Base-by-base conservation (phyloP, 1,139 yeast genomes). In the Entelexis sorbosivorans region DNA sequence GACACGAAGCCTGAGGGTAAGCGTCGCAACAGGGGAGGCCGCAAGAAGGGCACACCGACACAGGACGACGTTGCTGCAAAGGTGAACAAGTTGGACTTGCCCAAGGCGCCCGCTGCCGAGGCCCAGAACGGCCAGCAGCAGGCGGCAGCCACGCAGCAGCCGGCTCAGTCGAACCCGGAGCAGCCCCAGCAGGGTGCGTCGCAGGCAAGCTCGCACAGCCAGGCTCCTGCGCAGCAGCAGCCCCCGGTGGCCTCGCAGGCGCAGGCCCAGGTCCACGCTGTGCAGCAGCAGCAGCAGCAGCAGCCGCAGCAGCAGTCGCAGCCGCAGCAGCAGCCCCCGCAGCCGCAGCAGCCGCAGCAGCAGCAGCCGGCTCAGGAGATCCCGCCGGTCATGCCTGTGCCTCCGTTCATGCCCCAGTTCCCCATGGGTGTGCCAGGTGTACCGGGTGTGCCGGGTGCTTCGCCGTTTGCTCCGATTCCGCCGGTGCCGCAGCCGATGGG, bases 31-130 rank as follows among this genome's bases (percentile, higher is more conserved):
- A 48, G 51, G 17, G 20, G 38, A 5, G 44, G 36, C 44, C 32
- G 36, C 38, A 39, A 44, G 47, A n/a, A 34, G 42, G 52, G 45
- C 28, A 26, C 53, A 13, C 51, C 52, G 6, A 24, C 55, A 8
- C 44, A 34, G 26, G 39, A 35, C 31, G 51, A 42, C 16, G 52
- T 38, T 13, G 28, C 55, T 24, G 40, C 38, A 11, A 47, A 48
- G 49, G 26, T 49, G 11, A 51, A 48, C 20, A 45, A 42, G 52
- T 50, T 48, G 34, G 54, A 50, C 11, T 38, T 54, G 35, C 57
- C 57, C 11, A 52, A 43, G 45, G 55, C 44, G 6, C 52, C 58
- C 2, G 54, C 57, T n/a, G 52, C 57, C 7, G 55, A 56, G 44
- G 22, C 34, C 22, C 38, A 26, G 20, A 50, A 49, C 36, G 26